phyloP scores from a whole-genome alignment of 116 monocot genomes.

The Papilionanthe hybrid region DNA sequence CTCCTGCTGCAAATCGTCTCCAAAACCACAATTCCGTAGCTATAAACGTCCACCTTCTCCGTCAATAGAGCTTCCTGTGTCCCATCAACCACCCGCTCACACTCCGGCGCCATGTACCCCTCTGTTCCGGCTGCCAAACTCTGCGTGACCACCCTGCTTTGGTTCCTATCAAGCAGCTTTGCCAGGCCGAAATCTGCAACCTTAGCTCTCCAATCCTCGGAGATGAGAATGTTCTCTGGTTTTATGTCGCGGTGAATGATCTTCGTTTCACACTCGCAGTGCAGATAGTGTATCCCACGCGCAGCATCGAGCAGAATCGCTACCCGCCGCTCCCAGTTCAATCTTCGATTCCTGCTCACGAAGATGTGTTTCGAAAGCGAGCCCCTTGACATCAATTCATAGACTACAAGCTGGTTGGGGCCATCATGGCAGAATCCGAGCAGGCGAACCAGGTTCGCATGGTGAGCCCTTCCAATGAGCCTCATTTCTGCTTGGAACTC shows the following conservation, averaged over 20 bases:
- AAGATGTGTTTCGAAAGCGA: background rate
- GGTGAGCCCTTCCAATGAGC: conserved; percentile 4
- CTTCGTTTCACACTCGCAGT: background rate
- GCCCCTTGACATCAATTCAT: background rate
- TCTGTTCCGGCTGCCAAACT: background rate
- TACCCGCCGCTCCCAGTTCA: background rate
- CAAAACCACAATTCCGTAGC: conserved; percentile 4
- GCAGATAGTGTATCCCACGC: background rate
- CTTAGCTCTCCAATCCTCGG: conserved; percentile 1
- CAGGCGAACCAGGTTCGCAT: background rate
- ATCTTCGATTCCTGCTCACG: background rate
- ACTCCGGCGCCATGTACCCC: conserved; percentile 4
- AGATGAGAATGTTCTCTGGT: conserved; percentile 6
- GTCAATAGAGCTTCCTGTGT: background rate
- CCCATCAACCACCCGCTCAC: background rate
- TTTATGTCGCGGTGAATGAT: conserved; percentile 8
- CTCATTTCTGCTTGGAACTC: conserved; percentile 9
- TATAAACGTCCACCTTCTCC: conserved; percentile 10
- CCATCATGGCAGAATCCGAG: conserved; percentile 10
- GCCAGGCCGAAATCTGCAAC: conserved; percentile 4
- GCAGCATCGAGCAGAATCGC: background rate
- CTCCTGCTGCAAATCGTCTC: conserved; percentile 5
- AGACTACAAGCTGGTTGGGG: background rate
- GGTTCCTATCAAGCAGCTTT: background rate
- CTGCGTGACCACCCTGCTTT: no score